These are phyloP conservation scores for Cyberlindnera bimundalis DNA, from an alignment of 805 yeast genomes.

Conservation along the genomic window DNA sequence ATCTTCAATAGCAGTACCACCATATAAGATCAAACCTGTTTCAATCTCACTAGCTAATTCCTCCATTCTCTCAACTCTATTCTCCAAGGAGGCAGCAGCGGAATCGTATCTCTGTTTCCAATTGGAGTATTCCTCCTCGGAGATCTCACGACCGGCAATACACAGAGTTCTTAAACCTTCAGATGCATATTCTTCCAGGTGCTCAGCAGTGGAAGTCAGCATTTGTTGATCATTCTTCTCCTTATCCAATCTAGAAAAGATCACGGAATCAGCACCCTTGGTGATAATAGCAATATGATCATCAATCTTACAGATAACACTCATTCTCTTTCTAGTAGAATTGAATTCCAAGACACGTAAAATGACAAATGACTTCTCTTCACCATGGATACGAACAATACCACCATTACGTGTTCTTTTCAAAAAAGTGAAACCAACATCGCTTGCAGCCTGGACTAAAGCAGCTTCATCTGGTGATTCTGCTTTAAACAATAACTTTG, in stretches of 20 bases:
- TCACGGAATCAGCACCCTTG: conserved; percentile 83
- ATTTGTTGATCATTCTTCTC: conserved; percentile 42
- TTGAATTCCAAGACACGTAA: conserved; percentile 70
- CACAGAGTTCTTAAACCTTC: conserved; percentile 83
- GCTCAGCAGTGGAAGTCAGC: conserved; percentile 63
- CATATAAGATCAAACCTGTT: conserved; percentile 58
- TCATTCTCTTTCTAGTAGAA: conserved; percentile 84
- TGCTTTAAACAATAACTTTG: conserved; percentile 57
- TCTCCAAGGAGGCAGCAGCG: conserved; percentile 61
- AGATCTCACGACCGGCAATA: conserved; percentile 65
- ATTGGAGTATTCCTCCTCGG: conserved; percentile 56
- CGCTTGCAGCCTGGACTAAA: conserved; percentile 74
- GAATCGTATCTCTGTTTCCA: conserved; percentile 63
- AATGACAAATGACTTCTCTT: conserved; percentile 63
- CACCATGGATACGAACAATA: conserved; percentile 64
- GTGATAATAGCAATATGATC: conserved; percentile 62
- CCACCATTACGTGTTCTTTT: conserved; percentile 67
- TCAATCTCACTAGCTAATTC: conserved; percentile 73
- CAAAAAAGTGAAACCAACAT: conserved; percentile 67
- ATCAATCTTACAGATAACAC: conserved; percentile 65
- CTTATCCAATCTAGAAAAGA: conserved; percentile 57
- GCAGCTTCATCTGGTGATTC: conserved; percentile 93
- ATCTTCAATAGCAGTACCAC: conserved; percentile 88
- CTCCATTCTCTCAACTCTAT: conserved; percentile 72
- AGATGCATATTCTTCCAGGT: conserved; percentile 73